Evolutionary conservation across 2,329 filamentous ascomycete species (phyloP), one percentile per base, ranked within the genome.

Genomic region (Parafenestella ontariensis): DNA sequence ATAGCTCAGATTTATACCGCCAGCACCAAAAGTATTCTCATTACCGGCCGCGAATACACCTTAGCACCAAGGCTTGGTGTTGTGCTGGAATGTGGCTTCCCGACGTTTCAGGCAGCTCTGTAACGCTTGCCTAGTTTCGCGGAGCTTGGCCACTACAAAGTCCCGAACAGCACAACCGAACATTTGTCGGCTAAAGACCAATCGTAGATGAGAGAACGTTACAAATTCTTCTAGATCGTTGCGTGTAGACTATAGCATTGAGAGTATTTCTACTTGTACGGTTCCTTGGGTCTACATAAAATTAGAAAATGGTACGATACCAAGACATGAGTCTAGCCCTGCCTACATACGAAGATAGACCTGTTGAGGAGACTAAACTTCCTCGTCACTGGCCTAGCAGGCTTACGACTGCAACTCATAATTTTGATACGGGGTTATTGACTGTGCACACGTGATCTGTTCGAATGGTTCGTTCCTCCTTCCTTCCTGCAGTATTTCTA

Each of bases 1-100:
- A 17, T 47, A n/a, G 1, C 4, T 7, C 15, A 7, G 24, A 36
- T 56, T 49, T 54, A 58, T 57, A 57, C 29, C 11, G 2, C 31
- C 9, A 31, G 15, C n/a, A 21, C 37, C n/a, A 20, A 6, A 17
- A n/a, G 17, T 18, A 31, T 39, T 45, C 23, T 17, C 11, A 36
- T 41, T n/a, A n/a, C n/a, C n/a, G 5, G 36, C 18, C 46, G 43
- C 29, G 49, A 46, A 46, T 49, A 46, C 47, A 52, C 52, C 56
- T 56, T 52, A 48, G 39, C 43, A 61, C 59, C 61, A 64, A 65
- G 59, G 58, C 60, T 65, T 65, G 62, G 59, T 58, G 52, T 46
- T 20, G 33, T n/a, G 43, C 21, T 58, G 59, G 61, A 53, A 56
- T 41, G 18, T 43, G 39, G 26, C 46, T 34, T 58, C 51, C 59